These are phyloP conservation scores for Avena insularis DNA, from an alignment of 176 grass and related monocot species.

Conservation along the genomic window DNA sequence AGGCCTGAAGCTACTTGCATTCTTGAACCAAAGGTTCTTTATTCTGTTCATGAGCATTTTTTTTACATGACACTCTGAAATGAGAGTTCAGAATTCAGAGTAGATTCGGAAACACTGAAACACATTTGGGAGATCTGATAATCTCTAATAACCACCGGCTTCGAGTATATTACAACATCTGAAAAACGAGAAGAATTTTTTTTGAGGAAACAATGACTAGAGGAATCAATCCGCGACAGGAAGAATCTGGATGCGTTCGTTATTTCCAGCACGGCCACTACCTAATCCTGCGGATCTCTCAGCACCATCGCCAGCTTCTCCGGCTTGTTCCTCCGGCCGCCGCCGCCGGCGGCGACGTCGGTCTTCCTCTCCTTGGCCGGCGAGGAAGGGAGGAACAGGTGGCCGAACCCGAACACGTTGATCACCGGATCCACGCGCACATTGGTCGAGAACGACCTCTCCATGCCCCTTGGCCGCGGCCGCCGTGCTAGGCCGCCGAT, in stretches of 20 bases:
- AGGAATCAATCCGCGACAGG: slow-evolving; percentile 22
- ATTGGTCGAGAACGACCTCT: slow-evolving; percentile 68
- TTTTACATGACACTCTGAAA: not conserved
- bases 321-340: slow-evolving; percentile 51
- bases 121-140: not conserved
- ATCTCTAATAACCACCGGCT: slow-evolving; percentile 6
- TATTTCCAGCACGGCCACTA: slow-evolving; percentile 47
- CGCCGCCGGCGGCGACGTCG: slow-evolving; percentile 1
- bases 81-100: not conserved
- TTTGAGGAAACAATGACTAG: not conserved
- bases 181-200: not conserved
- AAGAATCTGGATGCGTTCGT: slow-evolving; percentile 49
- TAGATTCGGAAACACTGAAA: not conserved
- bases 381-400: slow-evolving; percentile 53
- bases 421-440: slow-evolving; percentile 77
- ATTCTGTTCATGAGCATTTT: not conserved
- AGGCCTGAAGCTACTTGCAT: not conserved
- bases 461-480: slow-evolving; percentile 64
- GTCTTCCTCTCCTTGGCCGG: slow-evolving; percentile 51
- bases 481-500: slow-evolving; percentile 28
- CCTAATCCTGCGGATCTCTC: slow-evolving; percentile 62
- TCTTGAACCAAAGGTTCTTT: not conserved
- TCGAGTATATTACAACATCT: slow-evolving; percentile 44
- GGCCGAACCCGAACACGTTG: slow-evolving; percentile 64
- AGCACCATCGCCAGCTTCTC: slow-evolving; percentile 58